phyloP scores from a whole-genome alignment of 345 rosid species.

The Citrus inodora region DNA sequence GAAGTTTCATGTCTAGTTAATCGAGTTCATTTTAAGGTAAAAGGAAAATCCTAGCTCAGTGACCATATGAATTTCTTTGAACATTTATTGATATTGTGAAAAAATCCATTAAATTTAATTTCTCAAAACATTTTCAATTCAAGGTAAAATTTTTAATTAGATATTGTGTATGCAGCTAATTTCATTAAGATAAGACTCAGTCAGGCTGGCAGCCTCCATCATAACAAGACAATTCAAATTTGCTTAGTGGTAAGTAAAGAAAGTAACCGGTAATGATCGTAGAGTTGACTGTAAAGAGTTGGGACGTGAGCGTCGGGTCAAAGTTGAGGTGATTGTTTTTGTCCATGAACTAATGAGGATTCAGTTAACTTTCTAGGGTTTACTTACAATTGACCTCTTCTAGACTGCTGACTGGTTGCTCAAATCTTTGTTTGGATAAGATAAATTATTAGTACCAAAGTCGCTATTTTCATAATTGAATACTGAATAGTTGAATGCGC shows the following conservation, averaged over 20 bases:
- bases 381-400: neutral
- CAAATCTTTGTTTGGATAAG: neutral
- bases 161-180: too few relatives aligned
- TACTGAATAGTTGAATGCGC: too few relatives aligned
- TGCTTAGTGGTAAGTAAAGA: neutral
- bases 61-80: too few relatives aligned
- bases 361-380: neutral
- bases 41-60: neutral
- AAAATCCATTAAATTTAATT: too few relatives aligned
- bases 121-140: too few relatives aligned
- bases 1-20: neutral
- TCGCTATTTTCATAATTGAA: too few relatives aligned
- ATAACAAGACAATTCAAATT: neutral
- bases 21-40: neutral
- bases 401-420: neutral
- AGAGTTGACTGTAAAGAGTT: neutral
- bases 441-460: too few relatives aligned
- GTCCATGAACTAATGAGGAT: neutral
- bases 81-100: too few relatives aligned
- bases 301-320: too few relatives aligned
- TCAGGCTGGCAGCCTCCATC: neutral
- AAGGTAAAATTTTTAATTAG: too few relatives aligned
- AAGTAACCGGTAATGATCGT: neutral
- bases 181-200: too few relatives aligned
- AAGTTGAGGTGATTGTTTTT: neutral